Evolutionary conservation across 352 stramenopile species (phyloP), one percentile per base, ranked within the genome.

Genomic region (Plasmopara muralis): DNA sequence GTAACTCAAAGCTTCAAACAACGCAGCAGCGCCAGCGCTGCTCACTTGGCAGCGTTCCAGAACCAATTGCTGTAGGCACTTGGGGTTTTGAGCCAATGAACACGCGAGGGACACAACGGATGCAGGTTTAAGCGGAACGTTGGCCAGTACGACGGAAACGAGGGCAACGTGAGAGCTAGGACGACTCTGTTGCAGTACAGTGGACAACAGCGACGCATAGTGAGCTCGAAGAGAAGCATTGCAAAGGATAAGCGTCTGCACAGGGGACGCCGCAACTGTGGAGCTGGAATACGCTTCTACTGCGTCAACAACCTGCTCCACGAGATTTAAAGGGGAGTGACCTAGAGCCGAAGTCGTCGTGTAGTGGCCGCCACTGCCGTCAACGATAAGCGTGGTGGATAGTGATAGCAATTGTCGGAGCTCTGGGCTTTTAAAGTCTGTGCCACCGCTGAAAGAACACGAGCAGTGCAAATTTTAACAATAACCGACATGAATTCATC

Each of bases 161-260:
- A 86, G 61, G 10, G 52, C 34, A 33, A 63, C 35, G 10, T 16
- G 60, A 10, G 53, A 65, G 37, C 40, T 72, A 20, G 37, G 72
- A 55, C 34, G 61, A 50, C 38, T 66, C 40, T 52, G 49, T 15
- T 54, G 62, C 15, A 89, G 43, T 28, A 74, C 48, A 16, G 50
- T 47, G 5, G 69, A 58, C 8, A 89, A 62, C 6, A 59, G 51
- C 13, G 50, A 54, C 6, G 62, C 56, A 49, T 78, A 64, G 3
- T 48, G 50, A 29, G 57, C 20, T 38, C 69, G 68, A 15, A 89
- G 64, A 2, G 50, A 43, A 13, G 73, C 64, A 47, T 90, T 90
- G 75, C 71, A 86, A 43, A 90, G 60, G 15, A 91, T 83, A 25
- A 91, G 64, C 39, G 85, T 85, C 35, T 83, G 72, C 0, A 73